Base-by-base conservation (phyloP, 2,329 filamentous ascomycete genomes). In the Aureobasidium leucospermi region DNA sequence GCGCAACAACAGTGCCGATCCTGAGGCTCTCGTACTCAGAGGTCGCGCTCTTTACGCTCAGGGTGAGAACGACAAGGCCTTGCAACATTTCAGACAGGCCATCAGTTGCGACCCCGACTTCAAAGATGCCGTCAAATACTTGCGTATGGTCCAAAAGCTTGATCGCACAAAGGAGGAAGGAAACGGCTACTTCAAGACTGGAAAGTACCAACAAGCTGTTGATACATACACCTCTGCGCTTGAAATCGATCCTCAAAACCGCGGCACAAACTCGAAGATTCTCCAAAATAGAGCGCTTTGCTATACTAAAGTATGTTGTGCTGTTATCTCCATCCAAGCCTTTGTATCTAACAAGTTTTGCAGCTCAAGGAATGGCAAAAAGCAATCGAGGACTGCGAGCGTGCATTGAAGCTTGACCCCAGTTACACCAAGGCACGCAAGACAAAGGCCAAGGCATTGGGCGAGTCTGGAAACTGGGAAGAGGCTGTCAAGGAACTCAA, bases 91-190 rank as follows among this genome's bases (percentile, higher is more conserved):
- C 78, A 85, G 90, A 65, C 89, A 94, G 76, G 94, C 93, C 19
- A 78, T 96, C 59, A 88, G 82, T 71, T 90, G 92, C 72, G 94
- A 97, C 67, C 94, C 94, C 8, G 94, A 99, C 73, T 94, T 89
- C 78, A 87, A 85, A 67, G 87, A 90, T 64, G 93, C 92, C 7
- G 84, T 96, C 67, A 95, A 91, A 76, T 93, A 90, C 77, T 79
- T 97, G 62, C 85, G 90, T 63, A 88, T 89, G 70, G 90, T 96
- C 46, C 91, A 96, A 76, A 96, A 92, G 76, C 82, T 99, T 23
- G 89, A 96, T 68, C 85, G 89, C 63, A 93, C 90, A 81, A 97
- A 97, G 79, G 88, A 94, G 66, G 90, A 96, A 68, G 94, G 94
- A 61, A 97, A 99, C 73, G 74, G 78, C 6, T 87, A 91, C 23